Percentiles rank a stretch among this genome's conserved stretches.
Conservation (phyloP, 495 filamentous ascomycete genomes). For the Penicillium roqueforti region DNA sequence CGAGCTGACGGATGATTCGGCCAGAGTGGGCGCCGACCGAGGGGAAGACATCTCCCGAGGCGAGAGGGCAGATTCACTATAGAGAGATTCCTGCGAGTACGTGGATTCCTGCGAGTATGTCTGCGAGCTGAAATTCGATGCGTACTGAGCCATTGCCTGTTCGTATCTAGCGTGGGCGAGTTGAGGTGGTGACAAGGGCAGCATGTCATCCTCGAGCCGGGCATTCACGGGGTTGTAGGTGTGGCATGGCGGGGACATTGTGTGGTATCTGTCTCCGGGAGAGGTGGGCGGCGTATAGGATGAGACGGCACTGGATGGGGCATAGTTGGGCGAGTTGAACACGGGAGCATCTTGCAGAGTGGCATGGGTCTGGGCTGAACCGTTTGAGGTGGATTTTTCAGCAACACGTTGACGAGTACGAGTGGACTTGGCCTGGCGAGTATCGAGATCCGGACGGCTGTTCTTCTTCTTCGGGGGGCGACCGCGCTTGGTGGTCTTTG, state of each 20-base stretch:
- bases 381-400: constrained; percentile 36
- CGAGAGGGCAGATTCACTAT: constrained; percentile 29
- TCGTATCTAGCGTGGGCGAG: constrained; percentile 25
- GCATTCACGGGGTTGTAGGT: constrained; percentile 44
- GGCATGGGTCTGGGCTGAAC: constrained; percentile 17
- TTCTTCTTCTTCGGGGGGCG: constrained; percentile 61
- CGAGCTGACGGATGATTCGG: constrained; percentile 36
- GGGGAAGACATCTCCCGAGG: constrained; percentile 38
- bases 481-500: constrained; percentile 64
- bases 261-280: constrained; percentile 38
- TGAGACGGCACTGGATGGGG: constrained; percentile 38
- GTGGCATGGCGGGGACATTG: constrained; percentile 43
- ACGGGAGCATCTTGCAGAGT: constrained; percentile 29
- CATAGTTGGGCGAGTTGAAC: constrained; percentile 41
- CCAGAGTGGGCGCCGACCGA: constrained; percentile 38
- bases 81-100: constrained; percentile 30
- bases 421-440: constrained; percentile 59
- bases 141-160: constrained; percentile 24
- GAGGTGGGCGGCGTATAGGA: constrained; percentile 49
- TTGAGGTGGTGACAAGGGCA: constrained; percentile 32
- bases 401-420: constrained; percentile 46
- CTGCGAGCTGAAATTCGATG: constrained; percentile 20
- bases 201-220: constrained; percentile 41
- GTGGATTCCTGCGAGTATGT: constrained; percentile 27
- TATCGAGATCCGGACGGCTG: constrained; percentile 58